Base-by-base conservation (phyloP, 805 yeast genomes). In the Saccharomycopsis malanga region DNA sequence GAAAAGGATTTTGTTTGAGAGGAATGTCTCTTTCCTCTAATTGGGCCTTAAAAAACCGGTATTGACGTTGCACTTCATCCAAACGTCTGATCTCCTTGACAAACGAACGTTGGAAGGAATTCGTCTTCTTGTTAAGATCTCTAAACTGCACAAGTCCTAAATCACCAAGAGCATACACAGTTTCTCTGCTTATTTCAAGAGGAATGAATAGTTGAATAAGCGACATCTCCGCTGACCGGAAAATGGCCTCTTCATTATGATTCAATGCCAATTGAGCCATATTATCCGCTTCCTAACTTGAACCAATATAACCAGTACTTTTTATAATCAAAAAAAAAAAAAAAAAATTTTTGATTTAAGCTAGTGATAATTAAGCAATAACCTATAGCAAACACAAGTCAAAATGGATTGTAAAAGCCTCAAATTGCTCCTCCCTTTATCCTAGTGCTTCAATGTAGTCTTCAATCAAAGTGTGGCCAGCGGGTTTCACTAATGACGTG, bases 41-140 rank as follows among this genome's bases (percentile, higher is more conserved):
- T 66, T 36, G 58, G 58, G 48, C 62, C 60, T 45, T 59, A 56
- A 52, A 52, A 25, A 47, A 52, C 9, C 55, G 47, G 34, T 50
- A 52, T 35, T 69, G 63, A 53, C 97, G 81, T 63, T 88, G 87
- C n/a, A 83, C 77, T 61, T 87, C 84, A 63, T 91, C 97, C 45
- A 86, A 70, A 49, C 75, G 73, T 58, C 96, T 78, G 52, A 87
- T 79, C 58, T 93, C 98, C 58, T 81, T 79, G 49, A 93, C 96
- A 64, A 84, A 93, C 2, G 91, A 73, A 53, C 98, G 76, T 68
- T 91, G 98, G 68, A 93, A 93, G 27, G 86, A 76, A 56, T 80
- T 81, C 39, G 87, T 84, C 53, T 80, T 78, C 45, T 79, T 67
- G 65, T 93, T 93, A 68, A 87, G 71, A 64, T 93, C 98, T 44